Percentiles rank a stretch among this genome's conserved stretches.
These are phyloP conservation scores for Lactifluus subvellereus DNA, from an alignment of 768 basidiomycete genomes.

Conservation along the genomic window DNA sequence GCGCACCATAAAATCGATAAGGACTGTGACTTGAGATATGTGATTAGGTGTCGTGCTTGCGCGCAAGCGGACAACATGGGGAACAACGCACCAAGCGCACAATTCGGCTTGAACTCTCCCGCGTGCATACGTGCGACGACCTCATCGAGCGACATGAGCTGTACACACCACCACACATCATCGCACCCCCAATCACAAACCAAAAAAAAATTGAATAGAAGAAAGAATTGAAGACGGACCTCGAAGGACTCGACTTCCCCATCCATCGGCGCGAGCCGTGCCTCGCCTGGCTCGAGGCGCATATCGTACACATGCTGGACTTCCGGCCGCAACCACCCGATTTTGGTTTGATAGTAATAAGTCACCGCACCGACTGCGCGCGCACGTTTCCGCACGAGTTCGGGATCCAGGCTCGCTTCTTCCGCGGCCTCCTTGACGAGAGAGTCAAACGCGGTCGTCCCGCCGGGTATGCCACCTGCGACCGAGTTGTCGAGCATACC, in stretches of 20 bases:
- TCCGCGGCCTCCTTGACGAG: conserved; percentile 91
- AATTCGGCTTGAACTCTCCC: conserved; percentile 89
- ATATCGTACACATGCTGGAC: conserved; percentile 88
- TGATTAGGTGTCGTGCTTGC: background rate
- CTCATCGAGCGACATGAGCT: conserved; percentile 64
- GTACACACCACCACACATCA: background rate
- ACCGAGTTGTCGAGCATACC: conserved; percentile 85
- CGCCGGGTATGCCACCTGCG: conserved; percentile 87
- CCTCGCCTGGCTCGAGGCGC: conserved; percentile 49
- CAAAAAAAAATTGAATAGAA: background rate
- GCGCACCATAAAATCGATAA: conserved; percentile 86
- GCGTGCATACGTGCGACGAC: conserved; percentile 58
- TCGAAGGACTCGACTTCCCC: conserved; percentile 94
- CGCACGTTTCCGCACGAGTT: conserved; percentile 54
- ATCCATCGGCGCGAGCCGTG: conserved; percentile 71
- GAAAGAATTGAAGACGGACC: conserved; percentile 38
- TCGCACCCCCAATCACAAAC: background rate
- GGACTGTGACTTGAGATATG: conserved; percentile 40
- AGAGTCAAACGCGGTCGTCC: conserved; percentile 63
- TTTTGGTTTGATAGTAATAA: conserved; percentile 68
- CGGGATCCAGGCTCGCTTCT: conserved; percentile 76
- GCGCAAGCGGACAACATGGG: background rate
- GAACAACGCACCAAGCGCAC: conserved; percentile 60
- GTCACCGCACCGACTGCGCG: conserved; percentile 64
- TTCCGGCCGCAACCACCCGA: conserved; percentile 84